Evolutionary conservation across 2,329 filamentous ascomycete genomes (phyloP).

Genomic region (Aspergillus fumigatus): DNA sequence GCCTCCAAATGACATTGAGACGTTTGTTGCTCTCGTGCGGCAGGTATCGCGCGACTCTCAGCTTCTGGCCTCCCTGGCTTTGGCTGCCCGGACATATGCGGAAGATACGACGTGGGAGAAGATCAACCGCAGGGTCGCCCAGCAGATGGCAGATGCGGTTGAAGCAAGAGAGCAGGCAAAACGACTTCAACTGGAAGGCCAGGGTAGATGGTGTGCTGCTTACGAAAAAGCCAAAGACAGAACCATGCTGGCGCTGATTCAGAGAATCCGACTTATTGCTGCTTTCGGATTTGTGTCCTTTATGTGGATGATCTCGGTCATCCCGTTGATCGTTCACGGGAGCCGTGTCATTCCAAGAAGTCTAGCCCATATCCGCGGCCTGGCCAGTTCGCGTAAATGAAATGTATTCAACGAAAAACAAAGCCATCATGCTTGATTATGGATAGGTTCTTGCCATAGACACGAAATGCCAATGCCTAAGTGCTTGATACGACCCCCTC

Average conservation of each 20-base stretch:
- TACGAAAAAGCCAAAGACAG: neutral
- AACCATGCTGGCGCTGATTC: conserved; percentile 10
- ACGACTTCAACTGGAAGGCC: neutral
- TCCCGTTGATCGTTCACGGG: conserved; percentile 35
- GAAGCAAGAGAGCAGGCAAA: conserved; percentile 2
- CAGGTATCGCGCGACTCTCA: conserved; percentile 45
- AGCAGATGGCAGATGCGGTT: conserved; percentile 53
- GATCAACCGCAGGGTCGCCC: conserved; percentile 66
- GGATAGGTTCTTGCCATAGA: neutral
- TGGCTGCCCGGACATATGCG: conserved; percentile 51
- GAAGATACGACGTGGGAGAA: conserved; percentile 65
- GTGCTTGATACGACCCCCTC: neutral
- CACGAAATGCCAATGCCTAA: neutral
- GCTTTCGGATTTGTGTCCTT: conserved; percentile 31
- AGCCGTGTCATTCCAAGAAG: conserved; percentile 21
- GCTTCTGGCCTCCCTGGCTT: conserved; percentile 45
- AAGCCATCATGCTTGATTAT: neutral
- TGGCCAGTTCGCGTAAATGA: neutral
- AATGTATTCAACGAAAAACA: neutral
- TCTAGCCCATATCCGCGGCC: conserved; percentile 2
- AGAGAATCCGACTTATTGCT: conserved; percentile 23
- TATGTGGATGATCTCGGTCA: conserved; percentile 36
- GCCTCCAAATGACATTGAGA: conserved; percentile 54
- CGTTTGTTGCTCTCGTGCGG: conserved; percentile 53
- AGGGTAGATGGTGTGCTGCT: neutral